Base-by-base conservation (phyloP, 2,329 filamentous ascomycete species). In the Nakataea oryzae region DNA sequence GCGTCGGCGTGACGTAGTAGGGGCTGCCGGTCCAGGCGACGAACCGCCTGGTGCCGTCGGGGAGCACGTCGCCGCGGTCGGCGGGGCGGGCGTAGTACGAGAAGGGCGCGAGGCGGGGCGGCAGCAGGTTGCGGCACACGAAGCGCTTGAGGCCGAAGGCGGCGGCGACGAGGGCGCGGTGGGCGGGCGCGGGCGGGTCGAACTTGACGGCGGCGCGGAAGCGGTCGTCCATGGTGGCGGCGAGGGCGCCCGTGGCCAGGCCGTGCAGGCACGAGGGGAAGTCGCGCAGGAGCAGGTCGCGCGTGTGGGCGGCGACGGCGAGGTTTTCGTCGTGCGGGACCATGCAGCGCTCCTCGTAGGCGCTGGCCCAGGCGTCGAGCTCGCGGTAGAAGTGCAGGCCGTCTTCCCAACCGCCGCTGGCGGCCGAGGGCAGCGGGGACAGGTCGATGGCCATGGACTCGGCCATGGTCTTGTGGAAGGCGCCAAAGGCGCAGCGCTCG, bases 381-480 rank as follows among this genome's bases (percentile, higher is more conserved):
- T 83, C 79, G 3, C 80, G 74, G 57, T 75, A 72, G 68, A 83
- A 84, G 57, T 82, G 80, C 30, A 83, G 70, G 32, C 81, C 80
- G 66, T 83, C 78, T 2, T 64, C 67, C 80, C 81, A 84, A 13
- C 61, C 61, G 21, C 9, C 47, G 2, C 24, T 5, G 24, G 26
- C 14, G 55, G 47, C 27, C 27, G 57, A 34, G 11, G 57, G 61
- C 29, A 59, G 50, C 14, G 30, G 28, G 28, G 71, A 70, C 66
- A 82, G 84, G 58, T 77, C 70, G 64, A 92, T 88, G 0, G 78
- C 80, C 83, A 92, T 88, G 61, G 83, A 82, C 67, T 91, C 86
- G 17, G 88, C 89, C 21, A 90, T 74, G 61, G 79, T 79, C 72
- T 89, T 89, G 88, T 88, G 92, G 68, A 89, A 85, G 0, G 83